These are phyloP conservation scores for Phlyctochytrium planicorne DNA, from an alignment of 192 early-diverging fungal species.

Conservation along the genomic window DNA sequence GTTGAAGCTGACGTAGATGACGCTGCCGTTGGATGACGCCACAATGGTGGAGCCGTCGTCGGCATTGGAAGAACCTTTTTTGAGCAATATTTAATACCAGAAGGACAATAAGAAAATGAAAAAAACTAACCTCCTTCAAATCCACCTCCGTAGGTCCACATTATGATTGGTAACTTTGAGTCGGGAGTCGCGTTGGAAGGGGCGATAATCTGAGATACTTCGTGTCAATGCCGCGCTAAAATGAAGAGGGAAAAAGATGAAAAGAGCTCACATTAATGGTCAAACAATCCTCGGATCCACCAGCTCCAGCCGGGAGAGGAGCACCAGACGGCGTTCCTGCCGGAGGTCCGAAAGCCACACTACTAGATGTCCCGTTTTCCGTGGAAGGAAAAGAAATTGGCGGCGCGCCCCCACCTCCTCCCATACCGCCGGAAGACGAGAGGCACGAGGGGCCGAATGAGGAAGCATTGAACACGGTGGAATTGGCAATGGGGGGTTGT, in stretches of 20 bases:
- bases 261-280: too few relatives aligned
- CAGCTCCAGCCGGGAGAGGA: too few relatives aligned
- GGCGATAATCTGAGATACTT: too few relatives aligned
- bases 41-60: slow-evolving; percentile 33
- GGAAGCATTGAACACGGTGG: slow-evolving; percentile 2
- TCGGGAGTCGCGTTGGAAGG: slow-evolving; percentile 13
- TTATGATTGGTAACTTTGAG: slow-evolving; percentile 53
- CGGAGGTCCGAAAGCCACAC: too few relatives aligned
- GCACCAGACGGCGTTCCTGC: too few relatives aligned
- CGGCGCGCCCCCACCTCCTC: neutral
- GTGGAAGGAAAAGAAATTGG: slow-evolving; percentile 28
- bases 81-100: too few relatives aligned
- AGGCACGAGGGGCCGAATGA: slow-evolving; percentile 26
- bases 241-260: too few relatives aligned
- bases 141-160: slow-evolving; percentile 62
- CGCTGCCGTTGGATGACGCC: slow-evolving; percentile 5
- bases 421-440: slow-evolving; percentile 16
- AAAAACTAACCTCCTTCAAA: slow-evolving; percentile 40
- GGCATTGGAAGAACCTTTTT: too few relatives aligned
- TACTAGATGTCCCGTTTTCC: slow-evolving; percentile 35
- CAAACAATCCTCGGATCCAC: slow-evolving; percentile 47
- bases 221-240: too few relatives aligned
- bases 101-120: too few relatives aligned
- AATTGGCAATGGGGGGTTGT: slow-evolving; percentile 31
- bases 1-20: slow-evolving; percentile 49